A percentile compares a stretch with the other conserved stretches of the same genome.
Evolutionary conservation across 2,329 filamentous ascomycete genomes (phyloP).

Genomic region (Drechslerella stenobrocha): DNA sequence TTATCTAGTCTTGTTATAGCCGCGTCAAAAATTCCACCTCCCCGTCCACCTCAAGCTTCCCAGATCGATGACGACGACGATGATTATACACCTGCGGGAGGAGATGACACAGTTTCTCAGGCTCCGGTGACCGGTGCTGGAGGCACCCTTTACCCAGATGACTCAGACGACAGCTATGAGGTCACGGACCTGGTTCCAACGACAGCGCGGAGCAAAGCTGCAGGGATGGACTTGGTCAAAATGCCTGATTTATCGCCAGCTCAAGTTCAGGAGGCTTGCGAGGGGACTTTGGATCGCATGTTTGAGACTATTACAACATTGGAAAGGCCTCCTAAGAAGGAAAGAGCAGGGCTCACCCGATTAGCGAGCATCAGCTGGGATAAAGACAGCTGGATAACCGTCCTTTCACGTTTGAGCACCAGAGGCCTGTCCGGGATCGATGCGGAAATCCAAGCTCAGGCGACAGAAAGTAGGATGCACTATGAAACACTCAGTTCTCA

Average conservation of each 20-base stretch:
- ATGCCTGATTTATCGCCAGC: slow-evolving; percentile 73
- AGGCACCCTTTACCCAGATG: slow-evolving; percentile 49
- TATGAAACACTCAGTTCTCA: slow-evolving; percentile 63
- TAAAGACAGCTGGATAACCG: slow-evolving; percentile 85
- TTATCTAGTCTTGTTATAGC: slow-evolving; percentile 34
- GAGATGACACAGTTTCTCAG: slow-evolving; percentile 32
- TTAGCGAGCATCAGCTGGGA: slow-evolving; percentile 83
- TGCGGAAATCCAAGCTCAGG: slow-evolving; percentile 63
- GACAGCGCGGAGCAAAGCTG: slow-evolving; percentile 63
- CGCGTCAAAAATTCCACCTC: slow-evolving; percentile 16
- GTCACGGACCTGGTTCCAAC: slow-evolving; percentile 55
- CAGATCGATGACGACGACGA: slow-evolving; percentile 29
- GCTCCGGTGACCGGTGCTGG: slow-evolving; percentile 14
- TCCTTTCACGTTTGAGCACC: slow-evolving; percentile 82
- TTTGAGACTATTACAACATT: slow-evolving; percentile 75
- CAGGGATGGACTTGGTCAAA: slow-evolving; percentile 49
- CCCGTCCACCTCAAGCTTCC: slow-evolving; percentile 28
- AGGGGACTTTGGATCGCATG: slow-evolving; percentile 73
- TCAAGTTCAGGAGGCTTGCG: slow-evolving; percentile 72
- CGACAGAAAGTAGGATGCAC: slow-evolving; percentile 54
- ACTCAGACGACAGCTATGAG: slow-evolving; percentile 51
- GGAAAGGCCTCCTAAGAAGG: slow-evolving; percentile 67
- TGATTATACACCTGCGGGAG: slow-evolving; percentile 43
- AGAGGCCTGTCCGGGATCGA: slow-evolving; percentile 68
- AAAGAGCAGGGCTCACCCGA: slow-evolving; percentile 75